These are phyloP conservation scores for Pleomassaria siparia DNA, from an alignment of 2,329 filamentous ascomycete genomes.

Conservation along the genomic window DNA sequence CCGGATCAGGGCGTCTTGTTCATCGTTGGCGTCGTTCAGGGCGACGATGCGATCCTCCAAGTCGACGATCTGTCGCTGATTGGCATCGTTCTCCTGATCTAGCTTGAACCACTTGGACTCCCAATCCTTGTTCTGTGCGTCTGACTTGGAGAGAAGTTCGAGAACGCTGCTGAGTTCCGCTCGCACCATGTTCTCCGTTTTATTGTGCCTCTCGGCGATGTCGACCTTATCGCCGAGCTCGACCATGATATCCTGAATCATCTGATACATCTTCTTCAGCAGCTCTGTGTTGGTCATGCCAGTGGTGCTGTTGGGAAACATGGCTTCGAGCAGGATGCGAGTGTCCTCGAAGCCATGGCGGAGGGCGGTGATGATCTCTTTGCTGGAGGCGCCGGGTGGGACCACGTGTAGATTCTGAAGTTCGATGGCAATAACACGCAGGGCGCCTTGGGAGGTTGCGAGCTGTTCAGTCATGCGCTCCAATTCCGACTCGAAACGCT, in stretches of 20 bases:
- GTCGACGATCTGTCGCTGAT: constrained; percentile 40
- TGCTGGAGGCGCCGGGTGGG: constrained; percentile 30
- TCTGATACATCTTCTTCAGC: constrained; percentile 43
- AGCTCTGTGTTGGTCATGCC: constrained; percentile 44
- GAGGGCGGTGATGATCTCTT: constrained; percentile 43
- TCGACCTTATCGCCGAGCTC: constrained; percentile 36
- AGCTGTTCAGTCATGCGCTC: constrained; percentile 40
- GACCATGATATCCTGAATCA: constrained; percentile 32
- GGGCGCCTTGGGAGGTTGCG: constrained; percentile 42
- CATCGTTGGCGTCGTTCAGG: constrained; percentile 29
- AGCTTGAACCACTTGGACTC: constrained; percentile 40
- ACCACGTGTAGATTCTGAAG: constrained; percentile 47
- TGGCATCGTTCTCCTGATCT: constrained; percentile 41
- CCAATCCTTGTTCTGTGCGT: constrained; percentile 40
- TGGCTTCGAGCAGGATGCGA: constrained; percentile 43
- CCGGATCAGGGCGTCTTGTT: constrained; percentile 38
- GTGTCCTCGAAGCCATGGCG: constrained; percentile 45
- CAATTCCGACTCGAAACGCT: constrained; percentile 45
- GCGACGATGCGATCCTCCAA: constrained; percentile 36
- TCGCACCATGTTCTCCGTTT: constrained; percentile 42
- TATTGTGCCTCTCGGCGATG: constrained; percentile 32
- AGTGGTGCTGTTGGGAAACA: constrained; percentile 43
- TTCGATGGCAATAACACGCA: constrained; percentile 48
- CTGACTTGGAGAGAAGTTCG: constrained; percentile 31
- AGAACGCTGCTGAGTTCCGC: constrained; percentile 34